These are phyloP conservation scores for Colletotrichum nymphaeae DNA, from an alignment of 2,329 filamentous ascomycete species.

Conservation along the genomic window DNA sequence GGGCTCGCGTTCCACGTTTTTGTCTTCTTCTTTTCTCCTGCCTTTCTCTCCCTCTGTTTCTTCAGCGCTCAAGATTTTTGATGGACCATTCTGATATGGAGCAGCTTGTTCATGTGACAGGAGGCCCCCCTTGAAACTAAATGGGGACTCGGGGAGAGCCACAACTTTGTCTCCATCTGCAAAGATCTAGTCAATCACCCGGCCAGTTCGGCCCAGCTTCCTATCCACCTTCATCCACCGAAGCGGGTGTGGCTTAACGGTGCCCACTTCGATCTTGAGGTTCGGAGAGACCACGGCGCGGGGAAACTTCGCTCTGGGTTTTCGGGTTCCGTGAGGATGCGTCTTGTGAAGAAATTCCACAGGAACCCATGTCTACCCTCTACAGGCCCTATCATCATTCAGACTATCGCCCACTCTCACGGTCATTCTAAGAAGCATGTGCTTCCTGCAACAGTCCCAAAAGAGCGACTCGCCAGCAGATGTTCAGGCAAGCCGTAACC, in stretches of 20 bases:
- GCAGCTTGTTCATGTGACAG: conserved; percentile 6
- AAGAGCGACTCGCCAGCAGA: neutral
- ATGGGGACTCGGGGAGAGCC: neutral
- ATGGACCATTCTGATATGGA: neutral
- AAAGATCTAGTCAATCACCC: conserved; percentile 13
- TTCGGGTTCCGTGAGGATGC: neutral
- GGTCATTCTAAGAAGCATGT: conserved; percentile 6
- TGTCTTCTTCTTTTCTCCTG: neutral
- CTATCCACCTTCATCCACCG: conserved; percentile 15
- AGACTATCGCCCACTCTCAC: neutral
- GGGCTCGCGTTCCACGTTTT: conserved; percentile 22
- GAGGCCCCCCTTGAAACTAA: conserved; percentile 6
- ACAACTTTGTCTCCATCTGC: conserved; percentile 17
- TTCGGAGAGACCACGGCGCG: conserved; percentile 3
- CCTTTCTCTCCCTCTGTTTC: neutral
- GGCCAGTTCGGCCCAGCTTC: conserved; percentile 24
- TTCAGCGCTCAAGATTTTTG: conserved; percentile 4
- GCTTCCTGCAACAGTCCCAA: conserved; percentile 20
- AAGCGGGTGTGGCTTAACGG: conserved; percentile 4
- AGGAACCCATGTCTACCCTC: neutral
- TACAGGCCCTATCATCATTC: conserved; percentile 6
- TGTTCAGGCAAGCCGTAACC: neutral
- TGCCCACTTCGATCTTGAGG: neutral
- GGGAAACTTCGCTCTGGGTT: neutral
- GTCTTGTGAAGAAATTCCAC: conserved; percentile 11